phyloP scores from a whole-genome alignment of 2,329 filamentous ascomycete species.

The Emmonsia crescens region DNA sequence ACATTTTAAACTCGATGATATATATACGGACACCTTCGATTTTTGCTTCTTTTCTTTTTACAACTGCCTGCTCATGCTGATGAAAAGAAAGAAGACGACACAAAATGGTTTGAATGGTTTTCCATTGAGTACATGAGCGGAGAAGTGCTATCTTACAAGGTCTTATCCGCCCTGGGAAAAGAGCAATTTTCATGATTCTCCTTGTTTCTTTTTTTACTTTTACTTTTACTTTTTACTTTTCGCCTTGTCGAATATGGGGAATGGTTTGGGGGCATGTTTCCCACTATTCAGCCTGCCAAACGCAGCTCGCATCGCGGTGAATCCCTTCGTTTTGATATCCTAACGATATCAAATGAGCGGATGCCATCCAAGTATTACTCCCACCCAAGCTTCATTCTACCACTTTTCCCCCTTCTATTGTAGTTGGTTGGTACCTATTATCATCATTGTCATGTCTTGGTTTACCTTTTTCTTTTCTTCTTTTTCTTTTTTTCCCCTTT shows the following conservation, averaged over 20 bases:
- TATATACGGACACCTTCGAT: neutral
- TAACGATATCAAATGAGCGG: too few species aligned
- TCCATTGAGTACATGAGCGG: neutral
- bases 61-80: neutral
- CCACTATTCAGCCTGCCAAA: neutral
- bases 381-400: neutral
- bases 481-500: too few species aligned
- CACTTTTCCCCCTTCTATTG: neutral
- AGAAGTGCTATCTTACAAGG: neutral
- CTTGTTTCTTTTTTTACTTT: neutral
- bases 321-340: neutral
- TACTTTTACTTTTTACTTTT: neutral
- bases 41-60: neutral
- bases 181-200: neutral
- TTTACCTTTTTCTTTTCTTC: neutral
- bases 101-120: neutral
- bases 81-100: neutral
- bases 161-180: neutral
- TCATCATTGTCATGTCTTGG: neutral
- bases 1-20: neutral
- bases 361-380: neutral
- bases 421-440: neutral
- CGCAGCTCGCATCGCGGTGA: neutral
- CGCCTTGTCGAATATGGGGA: neutral
- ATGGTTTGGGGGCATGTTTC: neutral